These are phyloP conservation scores for Aspergillus unguis DNA, from an alignment of 2,329 filamentous ascomycete genomes.

Conservation along the genomic window DNA sequence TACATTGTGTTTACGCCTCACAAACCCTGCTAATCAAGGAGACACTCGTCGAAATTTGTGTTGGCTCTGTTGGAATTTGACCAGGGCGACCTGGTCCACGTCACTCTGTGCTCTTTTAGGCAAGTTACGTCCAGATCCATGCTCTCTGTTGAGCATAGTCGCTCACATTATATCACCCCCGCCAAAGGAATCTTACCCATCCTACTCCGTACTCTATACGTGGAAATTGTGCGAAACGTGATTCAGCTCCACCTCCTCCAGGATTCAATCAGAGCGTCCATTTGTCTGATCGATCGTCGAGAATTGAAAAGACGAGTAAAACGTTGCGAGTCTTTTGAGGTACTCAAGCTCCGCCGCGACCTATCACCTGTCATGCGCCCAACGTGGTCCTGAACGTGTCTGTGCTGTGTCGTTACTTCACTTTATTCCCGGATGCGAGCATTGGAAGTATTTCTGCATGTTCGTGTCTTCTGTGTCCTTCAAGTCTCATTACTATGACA, in stretches of 20 bases:
- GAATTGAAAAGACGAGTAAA: not conserved
- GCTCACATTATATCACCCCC: not conserved
- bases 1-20: not conserved
- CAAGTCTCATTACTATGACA: slow-evolving; percentile 3
- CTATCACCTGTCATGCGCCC: slow-evolving; percentile 19
- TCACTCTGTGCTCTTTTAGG: slow-evolving; percentile 4
- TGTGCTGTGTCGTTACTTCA: not conserved
- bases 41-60: too few relatives aligned
- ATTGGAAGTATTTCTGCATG: not conserved
- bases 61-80: not conserved
- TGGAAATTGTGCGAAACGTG: not conserved
- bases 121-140: slow-evolving; percentile 1
- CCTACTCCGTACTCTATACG: not conserved
- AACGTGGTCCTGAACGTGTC: slow-evolving; percentile 3
- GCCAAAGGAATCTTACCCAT: not conserved
- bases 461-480: slow-evolving; percentile 3
- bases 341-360: slow-evolving; percentile 6
- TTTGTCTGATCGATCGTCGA: not conserved
- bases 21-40: too few relatives aligned
- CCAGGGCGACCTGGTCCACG: not conserved
- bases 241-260: not conserved
- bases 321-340: not conserved
- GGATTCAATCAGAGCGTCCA: not conserved
- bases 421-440: not conserved
- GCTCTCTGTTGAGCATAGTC: not conserved